These are phyloP conservation scores for Linaria vulgaris DNA, from an alignment of 257 asterid species.

Conservation along the genomic window DNA sequence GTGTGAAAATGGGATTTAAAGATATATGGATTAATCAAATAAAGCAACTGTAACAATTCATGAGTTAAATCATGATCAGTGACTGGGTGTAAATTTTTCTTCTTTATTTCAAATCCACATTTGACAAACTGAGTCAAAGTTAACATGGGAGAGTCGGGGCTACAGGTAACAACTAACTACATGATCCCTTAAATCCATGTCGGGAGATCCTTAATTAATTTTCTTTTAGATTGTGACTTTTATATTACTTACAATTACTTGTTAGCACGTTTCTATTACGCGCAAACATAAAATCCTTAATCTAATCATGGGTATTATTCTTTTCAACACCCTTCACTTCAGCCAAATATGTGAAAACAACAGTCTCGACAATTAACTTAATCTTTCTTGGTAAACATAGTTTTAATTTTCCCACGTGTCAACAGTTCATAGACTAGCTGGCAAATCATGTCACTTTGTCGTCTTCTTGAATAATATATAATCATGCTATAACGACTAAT, in stretches of 20 bases:
- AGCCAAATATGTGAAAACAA: no score
- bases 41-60: background rate
- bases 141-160: no score
- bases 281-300: conserved; percentile 7
- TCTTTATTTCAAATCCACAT: conserved; percentile 8
- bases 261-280: conserved; percentile 37
- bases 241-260: conserved; percentile 26
- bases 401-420: conserved; percentile 22
- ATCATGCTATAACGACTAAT: conserved; percentile 11
- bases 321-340: background rate
- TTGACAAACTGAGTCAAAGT: conserved; percentile 25
- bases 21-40: conserved; percentile 15
- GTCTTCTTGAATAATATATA: conserved; percentile 8
- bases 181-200: conserved; percentile 11
- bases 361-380: background rate
- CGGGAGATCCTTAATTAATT: conserved; percentile 9
- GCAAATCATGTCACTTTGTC: conserved; percentile 7
- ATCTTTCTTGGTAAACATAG: background rate
- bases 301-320: conserved; percentile 26
- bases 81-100: background rate
- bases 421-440: conserved; percentile 10
- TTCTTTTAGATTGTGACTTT: conserved; percentile 3
- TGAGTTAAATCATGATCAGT: background rate
- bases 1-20: conserved; percentile 21
- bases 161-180: no score